Base-by-base conservation (phyloP, 2,329 filamentous ascomycete genomes). In the Cladophialophora immunda region DNA sequence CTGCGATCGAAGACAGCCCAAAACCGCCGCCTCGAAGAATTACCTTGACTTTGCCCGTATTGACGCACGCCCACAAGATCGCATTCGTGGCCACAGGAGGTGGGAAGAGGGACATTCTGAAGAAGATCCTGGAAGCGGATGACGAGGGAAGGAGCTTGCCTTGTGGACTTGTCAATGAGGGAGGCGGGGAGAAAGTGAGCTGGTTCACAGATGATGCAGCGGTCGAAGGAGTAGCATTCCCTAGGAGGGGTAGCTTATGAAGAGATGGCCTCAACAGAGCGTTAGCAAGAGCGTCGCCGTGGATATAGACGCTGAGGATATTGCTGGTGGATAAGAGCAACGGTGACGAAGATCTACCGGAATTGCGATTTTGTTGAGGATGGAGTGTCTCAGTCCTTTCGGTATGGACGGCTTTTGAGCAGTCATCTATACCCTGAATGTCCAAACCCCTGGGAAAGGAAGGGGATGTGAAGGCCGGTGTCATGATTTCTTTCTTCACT, bases 191-290 rank as follows among this genome's bases (percentile, higher is more conserved):
- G 71, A 90, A 93, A 74, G 93, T 93, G 76, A 95, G 89, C 81
- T 99, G 95, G 95, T 98, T 99, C 78, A 93, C 94, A 52, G 95
- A 98, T 78, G 86, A 89, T 75, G 84, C 91, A 4, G 94, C 95
- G 55, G 89, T 96, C 13, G 90, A 97, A 75, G 93, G 92, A 4
- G 92, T 99, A 13, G 83, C 85, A 68, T 97, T 92, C 76, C 92
- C 94, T 27, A 86, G 91, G 76, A 89, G 91, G 73, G 89, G 91
- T 22, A 90, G 85, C 75, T 78, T 90, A 68, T 89, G 62, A 71
- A 47, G 58, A n/a, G 45, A 22, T 36, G 19, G 4, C 41, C n/a
- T 22, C 22, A 6, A 11, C 9, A 5, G n/a, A 22, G 41, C 19
- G 19, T 47, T 8, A n/a, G 41, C 5, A 47, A n/a, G 41, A 47